These are phyloP conservation scores for Nemania bipapillata DNA, from an alignment of 2,329 filamentous ascomycete genomes.

Conservation along the genomic window DNA sequence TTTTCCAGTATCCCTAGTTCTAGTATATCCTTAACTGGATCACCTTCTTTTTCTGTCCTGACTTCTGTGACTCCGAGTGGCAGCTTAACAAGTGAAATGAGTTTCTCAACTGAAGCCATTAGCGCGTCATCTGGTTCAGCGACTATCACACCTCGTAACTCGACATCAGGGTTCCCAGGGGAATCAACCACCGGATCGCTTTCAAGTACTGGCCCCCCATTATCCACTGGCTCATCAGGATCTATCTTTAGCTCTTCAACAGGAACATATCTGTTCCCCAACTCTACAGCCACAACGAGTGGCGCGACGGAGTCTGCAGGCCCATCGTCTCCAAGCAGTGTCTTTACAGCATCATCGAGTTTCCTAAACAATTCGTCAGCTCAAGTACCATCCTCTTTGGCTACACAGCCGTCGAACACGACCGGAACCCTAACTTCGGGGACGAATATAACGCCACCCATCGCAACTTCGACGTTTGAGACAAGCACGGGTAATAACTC, in stretches of 20 bases:
- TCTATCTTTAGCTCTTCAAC: constrained; percentile 27
- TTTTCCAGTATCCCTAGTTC: constrained; percentile 14
- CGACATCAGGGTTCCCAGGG: constrained; percentile 18
- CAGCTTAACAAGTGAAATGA: constrained; percentile 22
- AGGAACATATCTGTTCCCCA: constrained; percentile 39
- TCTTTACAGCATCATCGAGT: constrained; percentile 19
- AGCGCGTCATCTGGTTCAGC: constrained; percentile 21
- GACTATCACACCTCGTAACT: constrained; percentile 16
- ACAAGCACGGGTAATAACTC: constrained; percentile 15
- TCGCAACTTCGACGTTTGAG: constrained; percentile 14
- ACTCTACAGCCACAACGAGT: constrained; percentile 37
- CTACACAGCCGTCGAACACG: constrained; percentile 22
- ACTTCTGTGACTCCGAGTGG: constrained; percentile 21
- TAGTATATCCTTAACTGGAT: constrained; percentile 7
- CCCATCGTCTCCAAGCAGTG: constrained; percentile 11
- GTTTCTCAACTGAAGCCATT: constrained; percentile 12
- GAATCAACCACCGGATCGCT: constrained; percentile 10
- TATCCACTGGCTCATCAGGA: constrained; percentile 19
- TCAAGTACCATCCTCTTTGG: constrained; percentile 7
- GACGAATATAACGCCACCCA: not conserved
- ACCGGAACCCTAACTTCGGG: constrained; percentile 13
- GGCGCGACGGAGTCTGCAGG: constrained; percentile 23
- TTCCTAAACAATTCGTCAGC: constrained; percentile 21
- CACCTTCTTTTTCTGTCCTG: constrained; percentile 5
- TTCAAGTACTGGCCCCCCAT: not conserved